Base-by-base conservation (phyloP, 768 basidiomycete genomes). In the Roridomyces roridus region DNA sequence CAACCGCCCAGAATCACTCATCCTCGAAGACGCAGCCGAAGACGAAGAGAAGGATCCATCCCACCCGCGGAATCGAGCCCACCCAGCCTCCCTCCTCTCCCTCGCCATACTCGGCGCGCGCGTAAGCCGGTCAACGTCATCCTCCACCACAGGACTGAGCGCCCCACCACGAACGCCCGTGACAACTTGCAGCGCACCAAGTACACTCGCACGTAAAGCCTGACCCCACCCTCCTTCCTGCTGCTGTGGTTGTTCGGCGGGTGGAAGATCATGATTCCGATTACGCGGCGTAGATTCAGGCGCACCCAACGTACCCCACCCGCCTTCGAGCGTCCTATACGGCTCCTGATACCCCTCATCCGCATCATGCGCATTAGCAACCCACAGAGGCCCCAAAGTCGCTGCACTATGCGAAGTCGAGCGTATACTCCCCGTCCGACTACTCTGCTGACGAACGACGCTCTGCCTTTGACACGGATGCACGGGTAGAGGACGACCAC, bases 301-400 rank as follows among this genome's bases (percentile, higher is more conserved):
- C 31, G 7, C 18, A 46, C 43, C 51, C 51, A 52, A 4, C 61
- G 51, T n/a, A n/a, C 42, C 29, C 46, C 26, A 55, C 43, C 12
- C 20, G 17, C 29, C 55, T 50, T 28, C 60, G 55, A 20, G 34
- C 23, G 26, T 48, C 50, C 5, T 7, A 31, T 23, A 18, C 46
- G 20, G 51, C 15, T 21, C 29, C n/a, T 24, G 31, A 17, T 18
- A 14, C 42, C 11, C 4, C 31, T 34, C 31, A 10, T 34, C 31
- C 11, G 3, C 3, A 3, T 2, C 31, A 34, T 34, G 31, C 31
- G 31, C 31, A 8, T 85, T 85, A 24, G 80, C 71, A 43, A 85
- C 77, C 42, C 74, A 77, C 17, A 85, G 72, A 12, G 68, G 72
- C 5, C 82, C 82, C 0, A 84, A 71, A 4, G 77, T 74, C 35